These are phyloP conservation scores for Turnera subulata DNA, from an alignment of 345 rosid genomes.

Conservation along the genomic window DNA sequence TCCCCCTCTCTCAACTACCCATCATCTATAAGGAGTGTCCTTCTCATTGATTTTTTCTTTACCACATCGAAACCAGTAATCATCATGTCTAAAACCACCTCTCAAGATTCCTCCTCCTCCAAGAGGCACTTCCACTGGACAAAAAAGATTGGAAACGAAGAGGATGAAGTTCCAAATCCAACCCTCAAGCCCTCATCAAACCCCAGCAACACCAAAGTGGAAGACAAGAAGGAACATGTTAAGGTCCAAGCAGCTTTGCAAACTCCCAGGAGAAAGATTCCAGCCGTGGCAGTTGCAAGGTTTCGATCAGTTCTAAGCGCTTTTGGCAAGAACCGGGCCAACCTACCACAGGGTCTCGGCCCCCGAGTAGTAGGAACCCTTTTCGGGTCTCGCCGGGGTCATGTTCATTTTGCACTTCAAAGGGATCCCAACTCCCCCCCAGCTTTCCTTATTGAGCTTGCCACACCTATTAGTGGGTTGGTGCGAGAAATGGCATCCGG, in stretches of 20 bases:
- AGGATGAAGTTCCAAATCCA: constrained; percentile 39
- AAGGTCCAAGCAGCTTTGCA: constrained; percentile 20
- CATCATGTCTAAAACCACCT: constrained; percentile 21
- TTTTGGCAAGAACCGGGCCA: constrained; percentile 46
- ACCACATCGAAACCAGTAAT: not conserved
- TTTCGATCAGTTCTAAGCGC: constrained; percentile 68
- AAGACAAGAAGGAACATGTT: constrained; percentile 21
- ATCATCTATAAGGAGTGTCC: constrained; percentile 16
- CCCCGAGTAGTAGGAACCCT: constrained; percentile 82
- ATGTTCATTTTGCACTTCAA: constrained; percentile 90
- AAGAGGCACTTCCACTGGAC: constrained; percentile 89
- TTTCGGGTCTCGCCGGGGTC: constrained; percentile 82
- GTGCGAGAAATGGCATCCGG: constrained; percentile 98
- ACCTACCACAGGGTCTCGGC: constrained; percentile 43
- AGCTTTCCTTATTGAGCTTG: constrained; percentile 79
- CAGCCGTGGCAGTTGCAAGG: constrained; percentile 68
- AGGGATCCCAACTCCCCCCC: constrained; percentile 75
- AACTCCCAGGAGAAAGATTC: constrained; percentile 60
- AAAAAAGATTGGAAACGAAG: constrained; percentile 61
- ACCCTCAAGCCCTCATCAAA: constrained; percentile 31
- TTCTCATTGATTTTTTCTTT: constrained; percentile 2
- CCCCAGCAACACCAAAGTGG: constrained; percentile 20
- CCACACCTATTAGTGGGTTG: constrained; percentile 83
- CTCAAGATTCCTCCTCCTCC: constrained; percentile 52
- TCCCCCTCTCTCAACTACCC: not conserved